phyloP scores from a whole-genome alignment of 139 green algal species.

The Chlamydomonas incerta region DNA sequence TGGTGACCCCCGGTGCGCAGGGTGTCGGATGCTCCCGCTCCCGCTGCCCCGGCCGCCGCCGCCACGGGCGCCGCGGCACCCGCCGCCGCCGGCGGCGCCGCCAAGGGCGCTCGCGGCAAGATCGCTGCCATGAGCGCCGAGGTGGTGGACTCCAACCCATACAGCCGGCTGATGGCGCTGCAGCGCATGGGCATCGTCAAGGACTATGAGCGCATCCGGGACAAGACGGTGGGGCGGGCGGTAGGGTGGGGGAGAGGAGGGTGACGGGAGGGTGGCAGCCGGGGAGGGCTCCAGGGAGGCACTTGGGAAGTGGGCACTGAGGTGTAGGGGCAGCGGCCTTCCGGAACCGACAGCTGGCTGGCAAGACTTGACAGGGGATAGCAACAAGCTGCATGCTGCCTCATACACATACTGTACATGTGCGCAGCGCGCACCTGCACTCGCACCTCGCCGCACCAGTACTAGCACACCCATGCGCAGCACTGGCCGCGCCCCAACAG shows the following conservation, averaged over 20 bases:
- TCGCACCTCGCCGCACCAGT: no score
- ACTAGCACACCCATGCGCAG: no score
- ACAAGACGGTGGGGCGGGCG: slow-evolving; percentile 65
- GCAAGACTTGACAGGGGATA: no score
- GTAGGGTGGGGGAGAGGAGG: no score
- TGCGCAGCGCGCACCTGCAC: no score
- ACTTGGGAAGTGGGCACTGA: no score
- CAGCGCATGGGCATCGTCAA: slow-evolving; percentile 97
- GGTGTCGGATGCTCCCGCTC: not conserved
- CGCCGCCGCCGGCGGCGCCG: not conserved
- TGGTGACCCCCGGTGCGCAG: no score
- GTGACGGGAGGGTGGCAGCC: not conserved
- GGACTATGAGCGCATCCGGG: slow-evolving; percentile 92
- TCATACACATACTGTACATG: no score
- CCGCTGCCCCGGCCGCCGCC: not conserved
- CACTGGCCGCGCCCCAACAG: not conserved
- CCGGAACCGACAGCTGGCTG: no score
- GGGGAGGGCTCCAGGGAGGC: no score
- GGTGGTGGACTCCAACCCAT: slow-evolving; percentile 91
- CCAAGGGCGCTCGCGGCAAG: not conserved
- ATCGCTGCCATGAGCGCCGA: slow-evolving; percentile 86
- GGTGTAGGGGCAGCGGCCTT: no score
- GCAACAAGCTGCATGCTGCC: no score
- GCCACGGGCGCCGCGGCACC: not conserved
- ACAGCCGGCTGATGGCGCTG: slow-evolving; percentile 94